phyloP scores from a whole-genome alignment of 2,329 filamentous ascomycete genomes.

The Didymosphaeria variabile region DNA sequence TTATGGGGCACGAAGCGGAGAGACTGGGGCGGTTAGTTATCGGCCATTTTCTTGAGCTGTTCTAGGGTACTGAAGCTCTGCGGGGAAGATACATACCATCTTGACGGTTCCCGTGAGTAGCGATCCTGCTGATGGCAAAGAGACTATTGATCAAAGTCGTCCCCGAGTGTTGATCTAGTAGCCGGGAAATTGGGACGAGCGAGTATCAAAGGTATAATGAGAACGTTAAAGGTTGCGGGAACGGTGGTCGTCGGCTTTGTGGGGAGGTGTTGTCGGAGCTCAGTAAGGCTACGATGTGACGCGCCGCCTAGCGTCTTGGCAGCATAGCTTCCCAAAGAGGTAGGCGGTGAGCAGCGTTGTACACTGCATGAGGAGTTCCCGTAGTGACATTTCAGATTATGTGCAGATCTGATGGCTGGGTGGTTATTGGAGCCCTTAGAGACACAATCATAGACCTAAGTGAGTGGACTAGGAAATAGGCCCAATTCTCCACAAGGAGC shows the following conservation, averaged over 20 bases:
- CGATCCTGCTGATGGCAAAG: background rate
- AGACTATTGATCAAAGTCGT: background rate
- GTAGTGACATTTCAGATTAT: too few relatives aligned
- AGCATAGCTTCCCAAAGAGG: constrained; percentile 9
- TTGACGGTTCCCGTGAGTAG: background rate
- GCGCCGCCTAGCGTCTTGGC: constrained; percentile 14
- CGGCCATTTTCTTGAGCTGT: background rate
- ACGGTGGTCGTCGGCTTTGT: background rate
- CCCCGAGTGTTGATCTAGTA: background rate
- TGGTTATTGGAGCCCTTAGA: too few relatives aligned
- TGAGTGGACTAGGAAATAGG: too few relatives aligned
- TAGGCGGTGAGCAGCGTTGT: background rate
- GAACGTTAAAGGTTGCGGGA: background rate
- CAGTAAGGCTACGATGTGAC: constrained; percentile 12
- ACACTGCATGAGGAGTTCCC: background rate
- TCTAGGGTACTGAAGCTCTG: background rate
- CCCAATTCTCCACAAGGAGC: too few relatives aligned
- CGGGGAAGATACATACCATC: constrained; percentile 8
- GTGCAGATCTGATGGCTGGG: background rate
- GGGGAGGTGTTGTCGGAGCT: constrained; percentile 9
- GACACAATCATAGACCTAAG: too few relatives aligned
- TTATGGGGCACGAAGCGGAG: constrained; percentile 86
- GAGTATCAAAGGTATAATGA: background rate
- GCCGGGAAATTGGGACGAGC: background rate
- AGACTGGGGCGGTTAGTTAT: constrained; percentile 62